Percentiles rank a stretch among this genome's conserved stretches.
Conservation (phyloP, 805 yeast species). For the Kodamaea kaohsiungensis region DNA sequence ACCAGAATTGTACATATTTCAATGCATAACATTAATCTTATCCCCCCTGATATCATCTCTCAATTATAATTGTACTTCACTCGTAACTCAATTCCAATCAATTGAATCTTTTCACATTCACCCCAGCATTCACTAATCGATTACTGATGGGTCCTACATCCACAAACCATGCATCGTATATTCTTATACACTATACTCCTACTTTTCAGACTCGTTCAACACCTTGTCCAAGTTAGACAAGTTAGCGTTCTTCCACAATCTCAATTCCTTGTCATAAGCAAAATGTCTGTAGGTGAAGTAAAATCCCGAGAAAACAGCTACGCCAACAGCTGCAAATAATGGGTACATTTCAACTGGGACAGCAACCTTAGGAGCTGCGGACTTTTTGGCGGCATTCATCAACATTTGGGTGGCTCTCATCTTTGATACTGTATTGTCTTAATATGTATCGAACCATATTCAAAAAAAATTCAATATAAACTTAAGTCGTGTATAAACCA, state of each 20-base stretch:
- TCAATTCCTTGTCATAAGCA: conserved; percentile 45
- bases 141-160: not conserved
- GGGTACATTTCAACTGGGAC: conserved; percentile 49
- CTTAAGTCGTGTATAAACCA: conserved; percentile 4
- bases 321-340: conserved; percentile 46
- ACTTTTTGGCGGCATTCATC: conserved; percentile 41
- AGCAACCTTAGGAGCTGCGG: conserved; percentile 17
- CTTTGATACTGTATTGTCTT: conserved; percentile 9
- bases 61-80: not conserved
- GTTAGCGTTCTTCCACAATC: conserved; percentile 48
- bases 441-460: conserved; percentile 10
- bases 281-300: conserved; percentile 51
- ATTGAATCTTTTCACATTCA: not conserved
- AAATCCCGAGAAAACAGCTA: conserved; percentile 38
- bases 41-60: not conserved
- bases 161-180: not conserved
- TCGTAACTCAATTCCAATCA: not conserved
- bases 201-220: conserved; percentile 33
- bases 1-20: not conserved
- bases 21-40: not conserved
- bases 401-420: conserved; percentile 45
- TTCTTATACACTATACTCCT: conserved; percentile 5
- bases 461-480: not conserved
- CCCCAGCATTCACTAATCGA: not conserved
- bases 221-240: conserved; percentile 44